Evolutionary conservation across 805 yeast genomes (phyloP).

Genomic region (Nakazawaea anatomiae): DNA sequence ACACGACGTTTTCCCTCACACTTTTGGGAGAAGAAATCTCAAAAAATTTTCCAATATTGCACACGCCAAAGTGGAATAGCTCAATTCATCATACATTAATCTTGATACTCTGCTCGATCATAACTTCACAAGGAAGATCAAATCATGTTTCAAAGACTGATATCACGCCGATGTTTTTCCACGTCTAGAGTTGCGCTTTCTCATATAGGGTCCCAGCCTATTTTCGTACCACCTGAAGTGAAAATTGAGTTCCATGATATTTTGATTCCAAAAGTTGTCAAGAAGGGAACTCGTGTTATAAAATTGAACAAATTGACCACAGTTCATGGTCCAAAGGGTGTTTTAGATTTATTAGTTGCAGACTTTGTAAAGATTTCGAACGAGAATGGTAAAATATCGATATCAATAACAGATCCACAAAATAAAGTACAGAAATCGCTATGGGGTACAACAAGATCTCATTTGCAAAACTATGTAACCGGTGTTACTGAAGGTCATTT

Average conservation of each 20-base stretch:
- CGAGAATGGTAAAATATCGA: constrained; percentile 36
- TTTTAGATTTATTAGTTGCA: constrained; percentile 58
- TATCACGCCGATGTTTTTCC: constrained; percentile 27
- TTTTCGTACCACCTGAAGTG: constrained; percentile 61
- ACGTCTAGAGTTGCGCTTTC: constrained; percentile 32
- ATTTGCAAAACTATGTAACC: constrained; percentile 66
- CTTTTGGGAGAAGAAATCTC: neutral
- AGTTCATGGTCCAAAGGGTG: constrained; percentile 76
- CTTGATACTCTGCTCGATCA: neutral
- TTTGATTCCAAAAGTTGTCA: constrained; percentile 51
- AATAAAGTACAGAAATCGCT: constrained; percentile 71
- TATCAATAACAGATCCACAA: constrained; percentile 51
- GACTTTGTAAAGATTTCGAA: constrained; percentile 50
- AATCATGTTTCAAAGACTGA: neutral
- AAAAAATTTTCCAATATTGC: neutral
- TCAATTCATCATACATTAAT: no score
- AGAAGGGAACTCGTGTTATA: constrained; percentile 60
- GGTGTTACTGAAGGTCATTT: constrained; percentile 95
- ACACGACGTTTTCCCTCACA: neutral
- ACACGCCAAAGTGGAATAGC: no score
- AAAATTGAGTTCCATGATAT: constrained; percentile 39
- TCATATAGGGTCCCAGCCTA: constrained; percentile 78
- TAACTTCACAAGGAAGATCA: neutral
- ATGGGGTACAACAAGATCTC: constrained; percentile 93
- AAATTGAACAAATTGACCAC: constrained; percentile 52